phyloP scores from a whole-genome alignment of 108 stramenopile genomes.

The Cyclostephanos invisitatus region DNA sequence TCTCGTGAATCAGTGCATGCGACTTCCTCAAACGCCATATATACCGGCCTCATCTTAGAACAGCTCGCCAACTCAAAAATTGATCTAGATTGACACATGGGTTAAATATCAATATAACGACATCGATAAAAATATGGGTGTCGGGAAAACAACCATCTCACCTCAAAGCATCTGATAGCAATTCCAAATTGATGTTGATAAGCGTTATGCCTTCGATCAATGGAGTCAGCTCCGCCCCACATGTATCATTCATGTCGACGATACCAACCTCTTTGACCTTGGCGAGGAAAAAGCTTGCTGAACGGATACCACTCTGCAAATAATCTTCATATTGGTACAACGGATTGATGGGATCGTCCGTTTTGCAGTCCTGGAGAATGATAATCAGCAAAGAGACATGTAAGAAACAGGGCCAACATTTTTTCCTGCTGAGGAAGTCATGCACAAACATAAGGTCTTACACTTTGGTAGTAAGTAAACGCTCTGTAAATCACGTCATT shows the following conservation, averaged over 20 bases:
- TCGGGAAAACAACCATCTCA: not conserved
- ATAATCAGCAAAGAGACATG: not conserved
- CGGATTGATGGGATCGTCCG: slow-evolving; percentile 27
- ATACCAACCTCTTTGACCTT: slow-evolving; percentile 29
- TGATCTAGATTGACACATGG: slow-evolving; percentile 7
- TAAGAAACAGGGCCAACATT: not conserved
- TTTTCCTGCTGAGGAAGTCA: not conserved
- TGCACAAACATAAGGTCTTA: slow-evolving; percentile 1
- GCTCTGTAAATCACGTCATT: slow-evolving; percentile 28
- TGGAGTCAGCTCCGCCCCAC: slow-evolving; percentile 22
- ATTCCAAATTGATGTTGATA: slow-evolving; percentile 35
- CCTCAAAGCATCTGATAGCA: slow-evolving; percentile 24
- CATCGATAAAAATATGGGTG: too few relatives aligned
- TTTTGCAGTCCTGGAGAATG: slow-evolving; percentile 24
- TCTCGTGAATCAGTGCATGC: not conserved
- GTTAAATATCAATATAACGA: not conserved
- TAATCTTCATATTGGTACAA: slow-evolving; percentile 44
- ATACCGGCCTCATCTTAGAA: not conserved
- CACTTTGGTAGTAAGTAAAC: slow-evolving; percentile 43
- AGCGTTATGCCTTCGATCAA: slow-evolving; percentile 37
- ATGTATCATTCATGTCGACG: slow-evolving; percentile 26
- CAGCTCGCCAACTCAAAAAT: slow-evolving; percentile 17
- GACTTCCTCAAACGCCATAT: not conserved
- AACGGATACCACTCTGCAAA: slow-evolving; percentile 23
- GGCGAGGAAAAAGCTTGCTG: slow-evolving; percentile 17